These are phyloP conservation scores for Aspergillus avenaceus DNA, from an alignment of 495 filamentous ascomycete genomes.

Conservation along the genomic window DNA sequence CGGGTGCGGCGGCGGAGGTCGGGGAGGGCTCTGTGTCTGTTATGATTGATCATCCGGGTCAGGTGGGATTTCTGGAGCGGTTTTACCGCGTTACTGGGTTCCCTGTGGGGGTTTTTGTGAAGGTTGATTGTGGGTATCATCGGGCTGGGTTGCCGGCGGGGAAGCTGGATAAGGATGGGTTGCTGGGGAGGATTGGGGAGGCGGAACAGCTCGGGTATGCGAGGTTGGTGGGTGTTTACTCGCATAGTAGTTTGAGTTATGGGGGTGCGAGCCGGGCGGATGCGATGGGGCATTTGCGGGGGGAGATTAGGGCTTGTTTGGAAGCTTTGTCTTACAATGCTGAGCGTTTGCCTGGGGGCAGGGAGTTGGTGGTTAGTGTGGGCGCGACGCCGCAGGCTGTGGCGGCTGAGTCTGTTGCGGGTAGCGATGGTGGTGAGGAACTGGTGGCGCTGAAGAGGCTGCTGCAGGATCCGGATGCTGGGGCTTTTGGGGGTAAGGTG, in stretches of 20 bases:
- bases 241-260: slow-evolving; percentile 78
- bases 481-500: slow-evolving; percentile 24
- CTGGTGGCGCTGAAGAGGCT: slow-evolving; percentile 19
- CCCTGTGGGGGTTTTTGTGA: slow-evolving; percentile 59
- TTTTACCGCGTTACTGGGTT: slow-evolving; percentile 36
- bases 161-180: slow-evolving; percentile 43
- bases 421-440: not conserved
- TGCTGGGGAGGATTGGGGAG: slow-evolving; percentile 50
- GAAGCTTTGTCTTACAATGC: slow-evolving; percentile 40
- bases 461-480: slow-evolving; percentile 10
- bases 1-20: slow-evolving; percentile 42
- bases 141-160: slow-evolving; percentile 63
- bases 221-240: slow-evolving; percentile 64
- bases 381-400: slow-evolving; percentile 80
- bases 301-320: slow-evolving; percentile 58
- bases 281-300: slow-evolving; percentile 53
- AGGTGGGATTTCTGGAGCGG: slow-evolving; percentile 44
- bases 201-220: slow-evolving; percentile 28
- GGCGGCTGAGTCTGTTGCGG: slow-evolving; percentile 44
- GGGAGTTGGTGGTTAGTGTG: slow-evolving; percentile 60
- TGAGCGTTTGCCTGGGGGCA: slow-evolving; percentile 16
- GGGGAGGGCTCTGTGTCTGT: slow-evolving; percentile 54
- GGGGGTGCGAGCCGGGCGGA: slow-evolving; percentile 40
- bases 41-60: slow-evolving; percentile 68
- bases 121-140: slow-evolving; percentile 74